Percentiles rank a stretch among this genome's conserved stretches.
phyloP scores from a whole-genome alignment of 2,329 filamentous ascomycete genomes.

The Colletotrichum sidae region DNA sequence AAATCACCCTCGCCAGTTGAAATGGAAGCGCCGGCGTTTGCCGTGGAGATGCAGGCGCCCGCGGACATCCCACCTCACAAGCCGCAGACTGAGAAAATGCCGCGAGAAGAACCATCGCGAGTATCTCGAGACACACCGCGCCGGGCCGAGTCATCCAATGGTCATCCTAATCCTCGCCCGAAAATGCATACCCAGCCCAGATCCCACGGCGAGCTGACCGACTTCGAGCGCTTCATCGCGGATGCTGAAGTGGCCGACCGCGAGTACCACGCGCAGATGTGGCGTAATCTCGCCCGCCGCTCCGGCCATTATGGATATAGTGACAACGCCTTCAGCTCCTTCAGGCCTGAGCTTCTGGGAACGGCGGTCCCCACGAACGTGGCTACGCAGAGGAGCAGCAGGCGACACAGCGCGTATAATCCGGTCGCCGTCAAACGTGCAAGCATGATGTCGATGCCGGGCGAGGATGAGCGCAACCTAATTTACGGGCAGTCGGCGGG shows the following conservation, averaged over 20 bases:
- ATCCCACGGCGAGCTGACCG: constrained; percentile 25
- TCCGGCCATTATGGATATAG: constrained; percentile 31
- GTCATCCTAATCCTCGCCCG: background rate
- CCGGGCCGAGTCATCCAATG: constrained; percentile 2
- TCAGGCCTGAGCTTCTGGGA: constrained; percentile 2
- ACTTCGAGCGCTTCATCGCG: constrained; percentile 45
- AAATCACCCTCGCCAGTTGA: constrained; percentile 31
- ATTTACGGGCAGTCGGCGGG: constrained; percentile 11
- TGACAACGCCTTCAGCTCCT: constrained; percentile 16
- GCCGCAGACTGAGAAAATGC: background rate
- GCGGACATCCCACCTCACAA: constrained; percentile 1
- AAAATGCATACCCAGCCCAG: constrained; percentile 1
- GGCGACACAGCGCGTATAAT: constrained; percentile 33
- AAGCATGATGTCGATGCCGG: constrained; percentile 26
- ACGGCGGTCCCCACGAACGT: background rate
- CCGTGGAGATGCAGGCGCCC: constrained; percentile 9
- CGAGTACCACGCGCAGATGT: constrained; percentile 38
- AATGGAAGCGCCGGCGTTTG: constrained; percentile 26
- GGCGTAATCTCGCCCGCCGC: constrained; percentile 39
- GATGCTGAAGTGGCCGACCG: constrained; percentile 43
- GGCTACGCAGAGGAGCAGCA: constrained; percentile 6
- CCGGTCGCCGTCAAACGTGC: constrained; percentile 20
- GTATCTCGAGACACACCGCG: background rate
- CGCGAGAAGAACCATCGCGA: constrained; percentile 7
- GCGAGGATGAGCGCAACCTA: constrained; percentile 25